Conservation (phyloP, 1,139 yeast species). For the Protomyces inundatus region DNA sequence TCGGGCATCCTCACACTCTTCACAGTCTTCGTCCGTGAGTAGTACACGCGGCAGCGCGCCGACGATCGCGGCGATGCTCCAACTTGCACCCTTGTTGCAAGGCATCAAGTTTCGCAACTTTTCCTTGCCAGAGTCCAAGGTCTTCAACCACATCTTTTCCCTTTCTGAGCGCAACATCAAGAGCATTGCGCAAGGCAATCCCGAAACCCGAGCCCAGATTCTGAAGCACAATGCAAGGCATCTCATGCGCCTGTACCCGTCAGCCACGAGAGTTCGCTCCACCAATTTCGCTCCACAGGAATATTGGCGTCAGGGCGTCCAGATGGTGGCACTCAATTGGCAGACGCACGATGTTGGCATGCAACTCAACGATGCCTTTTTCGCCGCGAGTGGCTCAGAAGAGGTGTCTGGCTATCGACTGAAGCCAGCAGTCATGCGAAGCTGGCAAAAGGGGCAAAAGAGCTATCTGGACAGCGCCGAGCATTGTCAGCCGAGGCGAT, state of each 20-base stretch:
- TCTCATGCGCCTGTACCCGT: conserved; percentile 83
- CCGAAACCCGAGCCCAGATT: conserved; percentile 53
- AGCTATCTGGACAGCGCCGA: neutral
- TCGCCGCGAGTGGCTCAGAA: conserved; percentile 45
- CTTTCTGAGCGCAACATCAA: conserved; percentile 67
- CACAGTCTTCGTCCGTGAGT: conserved; percentile 10
- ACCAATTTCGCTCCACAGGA: conserved; percentile 71
- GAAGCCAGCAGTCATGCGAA: conserved; percentile 51
- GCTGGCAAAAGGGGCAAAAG: conserved; percentile 3
- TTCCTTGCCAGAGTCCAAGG: conserved; percentile 79
- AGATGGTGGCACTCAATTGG: conserved; percentile 97
- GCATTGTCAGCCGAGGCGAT: conserved; percentile 33
- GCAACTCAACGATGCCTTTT: conserved; percentile 82
- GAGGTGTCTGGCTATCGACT: conserved; percentile 66
- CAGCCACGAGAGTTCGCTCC: conserved; percentile 67
- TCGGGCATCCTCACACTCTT: conserved; percentile 17
- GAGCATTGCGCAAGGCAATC: conserved; percentile 47
- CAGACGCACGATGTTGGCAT: conserved; percentile 81
- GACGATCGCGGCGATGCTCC: neutral
- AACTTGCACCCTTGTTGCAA: conserved; percentile 59
- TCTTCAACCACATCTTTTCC: conserved; percentile 77
- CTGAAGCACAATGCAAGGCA: conserved; percentile 71
- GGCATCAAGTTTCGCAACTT: conserved; percentile 78
- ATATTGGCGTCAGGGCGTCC: conserved; percentile 82
- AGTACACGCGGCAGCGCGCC: neutral